phyloP scores from a whole-genome alignment of 345 rosid genomes.

The Raphanus raphanistrum region DNA sequence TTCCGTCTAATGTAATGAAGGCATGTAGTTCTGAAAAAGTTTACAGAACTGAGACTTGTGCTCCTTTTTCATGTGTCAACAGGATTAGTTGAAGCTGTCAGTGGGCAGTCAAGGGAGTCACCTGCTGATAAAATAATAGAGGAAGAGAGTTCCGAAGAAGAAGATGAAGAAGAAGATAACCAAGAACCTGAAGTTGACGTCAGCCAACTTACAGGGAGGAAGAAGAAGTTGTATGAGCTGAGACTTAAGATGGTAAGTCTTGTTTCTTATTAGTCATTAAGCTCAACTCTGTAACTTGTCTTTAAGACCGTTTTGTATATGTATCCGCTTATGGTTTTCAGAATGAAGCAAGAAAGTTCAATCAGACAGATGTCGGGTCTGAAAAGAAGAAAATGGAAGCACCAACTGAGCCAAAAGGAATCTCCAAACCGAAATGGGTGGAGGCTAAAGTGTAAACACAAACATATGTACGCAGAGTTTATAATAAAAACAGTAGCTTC shows the following conservation, averaged over 20 bases:
- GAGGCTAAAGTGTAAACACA: too few relatives aligned
- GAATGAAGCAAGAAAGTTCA: conserved; percentile 90
- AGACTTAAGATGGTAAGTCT: conserved; percentile 77
- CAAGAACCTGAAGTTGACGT: conserved; percentile 55
- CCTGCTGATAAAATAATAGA: conserved; percentile 38
- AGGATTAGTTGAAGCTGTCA: conserved; percentile 46
- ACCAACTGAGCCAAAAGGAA: conserved; percentile 75
- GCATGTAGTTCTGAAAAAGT: background rate
- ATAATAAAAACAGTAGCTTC: too few relatives aligned
- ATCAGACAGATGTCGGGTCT: conserved; percentile 81
- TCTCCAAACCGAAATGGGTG: conserved; percentile 93
- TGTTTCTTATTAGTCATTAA: background rate
- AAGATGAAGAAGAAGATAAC: conserved; percentile 45
- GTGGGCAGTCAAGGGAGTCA: conserved; percentile 36
- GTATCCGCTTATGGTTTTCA: conserved; percentile 25
- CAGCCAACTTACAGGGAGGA: conserved; percentile 79
- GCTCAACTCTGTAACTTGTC: background rate
- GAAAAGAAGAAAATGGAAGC: conserved; percentile 94
- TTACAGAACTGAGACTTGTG: background rate
- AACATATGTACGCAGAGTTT: too few relatives aligned
- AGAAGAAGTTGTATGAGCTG: conserved; percentile 72
- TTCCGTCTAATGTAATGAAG: background rate
- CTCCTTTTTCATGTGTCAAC: conserved; percentile 9
- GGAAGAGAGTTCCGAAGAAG: conserved; percentile 53
- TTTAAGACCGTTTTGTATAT: conserved; percentile 13